Evolutionary conservation across 768 basidiomycete genomes (phyloP).

Genomic region (Trametes cinnabarina): DNA sequence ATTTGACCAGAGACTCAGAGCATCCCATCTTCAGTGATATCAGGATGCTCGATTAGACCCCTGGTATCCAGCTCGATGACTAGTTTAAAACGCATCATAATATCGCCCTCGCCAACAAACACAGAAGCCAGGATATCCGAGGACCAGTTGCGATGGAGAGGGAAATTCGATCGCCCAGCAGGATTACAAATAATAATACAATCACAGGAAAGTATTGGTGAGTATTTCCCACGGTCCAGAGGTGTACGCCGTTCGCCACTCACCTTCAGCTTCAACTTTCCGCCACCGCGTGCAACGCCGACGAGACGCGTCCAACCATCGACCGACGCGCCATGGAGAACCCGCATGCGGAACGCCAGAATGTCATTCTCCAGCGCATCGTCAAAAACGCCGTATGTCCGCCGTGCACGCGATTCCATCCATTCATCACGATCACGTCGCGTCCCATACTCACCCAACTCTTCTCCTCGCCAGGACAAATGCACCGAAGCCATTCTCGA

Average conservation of each 20-base stretch:
- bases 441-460: not conserved
- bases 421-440: not conserved
- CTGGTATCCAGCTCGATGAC: not conserved
- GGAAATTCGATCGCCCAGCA: no score
- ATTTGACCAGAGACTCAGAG: no score
- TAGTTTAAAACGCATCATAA: no score
- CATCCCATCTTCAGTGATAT: conserved; percentile 3
- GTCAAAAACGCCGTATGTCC: conserved; percentile 79
- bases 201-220: no score
- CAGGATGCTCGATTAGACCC: conserved; percentile 1
- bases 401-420: not conserved
- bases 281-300: not conserved
- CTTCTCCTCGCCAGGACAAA: conserved; percentile 58
- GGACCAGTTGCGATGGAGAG: no score
- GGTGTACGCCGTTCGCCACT: conserved; percentile 5
- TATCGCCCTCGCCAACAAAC: no score
- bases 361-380: conserved; percentile 85
- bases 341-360: conserved; percentile 91
- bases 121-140: no score
- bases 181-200: no score
- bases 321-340: conserved; percentile 69
- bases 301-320: not conserved
- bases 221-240: no score
- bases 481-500: conserved; percentile 90
- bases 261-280: no score